Evolutionary conservation across 2,329 filamentous ascomycete species (phyloP), one percentile per base, ranked within the genome.

Genomic region (Aureobasidium vineae): DNA sequence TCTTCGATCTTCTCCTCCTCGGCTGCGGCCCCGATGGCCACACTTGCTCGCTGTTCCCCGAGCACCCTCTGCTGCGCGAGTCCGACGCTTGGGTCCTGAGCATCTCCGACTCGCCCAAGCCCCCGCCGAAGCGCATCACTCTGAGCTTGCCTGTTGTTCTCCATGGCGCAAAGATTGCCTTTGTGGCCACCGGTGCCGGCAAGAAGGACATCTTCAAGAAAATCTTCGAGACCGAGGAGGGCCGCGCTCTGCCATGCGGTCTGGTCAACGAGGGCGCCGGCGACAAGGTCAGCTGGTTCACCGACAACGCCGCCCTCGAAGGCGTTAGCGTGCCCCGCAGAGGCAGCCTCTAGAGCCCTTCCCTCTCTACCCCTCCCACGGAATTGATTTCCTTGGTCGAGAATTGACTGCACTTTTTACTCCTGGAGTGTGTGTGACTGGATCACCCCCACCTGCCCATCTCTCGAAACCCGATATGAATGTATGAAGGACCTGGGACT

Each of bases 1-100:
- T 97, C 75, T 99, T 98, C 78, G 95, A 99, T 77, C 86, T 99
- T 63, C 84, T 99, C 65, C 86, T 99, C 49, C 87, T 99, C 49
- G 95, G 95, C 73, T 96, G 91, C 77, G 95, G 95, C 0, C 94
- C 95, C 16, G 95, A 98, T 77, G 95, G 95, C 63, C 95, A 99
- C 81, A 98, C 95, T 40, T 98, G 95, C 87, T 95, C 90, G 73
- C 83, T 99, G 63, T 99, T 99, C 83, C 95, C 95, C 5, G 90
- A 89, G 65, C 94, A 97, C 76, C 86, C 89, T 67, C 85, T 98
- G 64, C 85, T 98, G 71, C 88, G 92, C 70, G 94, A 98, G 81
- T 86, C 86, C 41, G 89, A 88, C 73, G 92, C 94, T 64, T 99
- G 95, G 95, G 92, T 98, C 50, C 89, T 93, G 16, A 86, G 92